Evolutionary conservation across 441 rosid species (phyloP).

Genomic region (Syzygium syzygioides): DNA sequence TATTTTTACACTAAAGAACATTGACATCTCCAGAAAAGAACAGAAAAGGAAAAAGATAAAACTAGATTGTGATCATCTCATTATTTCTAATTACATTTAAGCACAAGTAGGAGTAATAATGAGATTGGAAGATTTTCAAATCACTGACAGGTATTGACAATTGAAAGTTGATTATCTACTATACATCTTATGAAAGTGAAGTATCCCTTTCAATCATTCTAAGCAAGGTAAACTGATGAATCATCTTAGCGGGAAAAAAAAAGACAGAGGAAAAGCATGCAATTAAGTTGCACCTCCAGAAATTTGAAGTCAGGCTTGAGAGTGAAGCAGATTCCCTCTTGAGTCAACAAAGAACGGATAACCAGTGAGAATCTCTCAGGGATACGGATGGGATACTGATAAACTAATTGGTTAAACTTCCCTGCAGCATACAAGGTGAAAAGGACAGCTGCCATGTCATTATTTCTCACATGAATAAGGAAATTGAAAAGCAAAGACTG

Average conservation of each 20-base stretch:
- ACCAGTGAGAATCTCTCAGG: slow-evolving; percentile 97
- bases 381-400: slow-evolving; percentile 90
- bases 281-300: slow-evolving; percentile 64
- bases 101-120: background rate
- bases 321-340: slow-evolving; percentile 93
- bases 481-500: background rate
- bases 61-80: background rate
- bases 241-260: background rate
- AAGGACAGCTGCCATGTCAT: slow-evolving; percentile 4
- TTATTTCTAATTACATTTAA: background rate
- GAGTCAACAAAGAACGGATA: slow-evolving; percentile 85
- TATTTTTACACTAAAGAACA: background rate
- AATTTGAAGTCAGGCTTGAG: slow-evolving; percentile 91
- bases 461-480: background rate
- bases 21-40: background rate
- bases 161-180: background rate
- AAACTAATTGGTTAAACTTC: slow-evolving; percentile 81
- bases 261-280: background rate
- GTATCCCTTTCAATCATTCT: background rate
- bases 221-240: background rate
- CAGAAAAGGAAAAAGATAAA: background rate
- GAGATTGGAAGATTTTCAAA: background rate
- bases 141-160: background rate
- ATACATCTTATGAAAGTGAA: background rate
- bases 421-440: slow-evolving; percentile 36